Evolutionary conservation across 352 stramenopile genomes (phyloP).

Genomic region (Phytophthora citrophthora): DNA sequence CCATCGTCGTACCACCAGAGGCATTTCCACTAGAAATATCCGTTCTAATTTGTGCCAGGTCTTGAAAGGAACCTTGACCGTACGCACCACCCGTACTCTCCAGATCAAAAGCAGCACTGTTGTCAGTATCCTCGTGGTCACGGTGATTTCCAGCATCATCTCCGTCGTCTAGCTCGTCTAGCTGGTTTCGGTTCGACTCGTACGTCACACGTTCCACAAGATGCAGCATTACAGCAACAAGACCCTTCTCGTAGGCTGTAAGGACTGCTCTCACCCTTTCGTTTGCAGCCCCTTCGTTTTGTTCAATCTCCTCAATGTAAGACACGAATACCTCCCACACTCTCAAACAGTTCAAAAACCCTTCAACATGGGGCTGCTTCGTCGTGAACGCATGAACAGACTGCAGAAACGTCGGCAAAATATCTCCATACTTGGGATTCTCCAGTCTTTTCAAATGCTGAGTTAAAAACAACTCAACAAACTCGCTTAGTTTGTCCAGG

Average conservation of each 20-base stretch:
- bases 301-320: slow-evolving; percentile 82
- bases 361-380: slow-evolving; percentile 74
- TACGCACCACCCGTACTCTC: slow-evolving; percentile 42
- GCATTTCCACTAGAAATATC: slow-evolving; percentile 46
- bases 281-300: slow-evolving; percentile 68
- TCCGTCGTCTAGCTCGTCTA: slow-evolving; percentile 67
- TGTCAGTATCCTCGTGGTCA: slow-evolving; percentile 52
- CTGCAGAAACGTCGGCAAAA: slow-evolving; percentile 65
- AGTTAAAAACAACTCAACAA: slow-evolving; percentile 77
- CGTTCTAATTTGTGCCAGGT: slow-evolving; percentile 70
- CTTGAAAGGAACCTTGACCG: slow-evolving; percentile 66
- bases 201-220: slow-evolving; percentile 77
- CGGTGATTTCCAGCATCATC: slow-evolving; percentile 38
- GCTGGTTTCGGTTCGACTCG: slow-evolving; percentile 63
- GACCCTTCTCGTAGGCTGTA: slow-evolving; percentile 68
- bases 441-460: slow-evolving; percentile 80
- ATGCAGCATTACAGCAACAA: slow-evolving; percentile 81
- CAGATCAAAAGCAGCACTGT: slow-evolving; percentile 39
- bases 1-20: slow-evolving; percentile 29
- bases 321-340: slow-evolving; percentile 87
- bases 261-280: slow-evolving; percentile 56
- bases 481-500: slow-evolving; percentile 78
- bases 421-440: slow-evolving; percentile 48
- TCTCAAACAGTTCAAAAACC: slow-evolving; percentile 80
- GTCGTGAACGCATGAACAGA: slow-evolving; percentile 67